These are phyloP conservation scores for Geranomyces variabilis DNA, from an alignment of 192 early-diverging fungal species.

Conservation along the genomic window DNA sequence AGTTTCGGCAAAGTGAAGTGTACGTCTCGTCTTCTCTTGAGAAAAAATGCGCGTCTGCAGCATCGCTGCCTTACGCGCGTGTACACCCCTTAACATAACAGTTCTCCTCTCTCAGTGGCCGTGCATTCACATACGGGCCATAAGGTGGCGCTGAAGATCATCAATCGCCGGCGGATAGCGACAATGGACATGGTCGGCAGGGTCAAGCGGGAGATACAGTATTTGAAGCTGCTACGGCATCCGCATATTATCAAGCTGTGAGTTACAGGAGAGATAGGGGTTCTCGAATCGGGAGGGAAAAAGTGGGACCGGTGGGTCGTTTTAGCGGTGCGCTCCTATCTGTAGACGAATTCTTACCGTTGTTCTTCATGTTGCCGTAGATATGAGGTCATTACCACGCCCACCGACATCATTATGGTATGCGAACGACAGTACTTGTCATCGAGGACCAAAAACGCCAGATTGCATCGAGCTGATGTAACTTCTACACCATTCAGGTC, in stretches of 20 bases:
- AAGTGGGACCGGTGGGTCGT: conserved; percentile 8
- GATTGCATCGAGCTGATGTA: no score
- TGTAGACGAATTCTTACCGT: background rate
- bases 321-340: background rate
- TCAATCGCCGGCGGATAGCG: conserved; percentile 88
- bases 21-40: conserved; percentile 47
- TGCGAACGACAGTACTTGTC: conserved; percentile 33
- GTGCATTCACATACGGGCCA: conserved; percentile 94
- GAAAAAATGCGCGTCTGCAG: background rate
- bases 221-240: conserved; percentile 90
- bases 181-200: conserved; percentile 95
- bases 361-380: conserved; percentile 30
- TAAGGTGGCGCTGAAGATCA: conserved; percentile 96
- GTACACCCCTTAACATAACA: no score
- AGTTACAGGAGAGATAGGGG: conserved; percentile 15
- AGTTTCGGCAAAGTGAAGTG: conserved; percentile 99
- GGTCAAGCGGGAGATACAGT: conserved; percentile 97
- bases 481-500: conserved; percentile 44
- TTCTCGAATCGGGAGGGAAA: background rate
- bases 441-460: background rate
- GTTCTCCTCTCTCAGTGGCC: conserved; percentile 68
- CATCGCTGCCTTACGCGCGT: no score
- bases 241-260: conserved; percentile 98
- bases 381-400: conserved; percentile 96
- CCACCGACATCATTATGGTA: conserved; percentile 97